phyloP scores from a whole-genome alignment of 2,329 filamentous ascomycete genomes.

The Cladosporium halotolerans region DNA sequence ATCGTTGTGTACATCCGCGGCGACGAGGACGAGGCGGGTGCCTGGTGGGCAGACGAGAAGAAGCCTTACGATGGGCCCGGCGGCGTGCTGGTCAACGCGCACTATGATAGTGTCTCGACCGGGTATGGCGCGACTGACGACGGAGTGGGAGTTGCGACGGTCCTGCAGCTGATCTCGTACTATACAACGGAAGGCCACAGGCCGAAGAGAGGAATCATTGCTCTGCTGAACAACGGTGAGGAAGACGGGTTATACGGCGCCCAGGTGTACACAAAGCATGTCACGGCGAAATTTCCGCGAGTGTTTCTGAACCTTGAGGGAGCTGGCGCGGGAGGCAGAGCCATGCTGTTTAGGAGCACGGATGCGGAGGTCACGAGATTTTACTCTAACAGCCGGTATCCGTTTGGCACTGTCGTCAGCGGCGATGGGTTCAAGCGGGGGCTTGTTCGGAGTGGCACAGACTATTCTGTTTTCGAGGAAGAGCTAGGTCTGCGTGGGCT shows the following conservation, averaged over 20 bases:
- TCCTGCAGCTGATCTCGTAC: constrained; percentile 79
- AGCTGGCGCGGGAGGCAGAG: constrained; percentile 82
- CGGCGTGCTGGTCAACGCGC: constrained; percentile 87
- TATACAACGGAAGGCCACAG: constrained; percentile 65
- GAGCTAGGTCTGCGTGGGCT: constrained; percentile 76
- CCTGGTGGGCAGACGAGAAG: constrained; percentile 60
- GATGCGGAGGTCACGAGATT: constrained; percentile 79
- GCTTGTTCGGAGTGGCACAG: constrained; percentile 76
- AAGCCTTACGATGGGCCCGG: constrained; percentile 43
- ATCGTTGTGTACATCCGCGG: constrained; percentile 88
- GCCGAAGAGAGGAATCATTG: constrained; percentile 73
- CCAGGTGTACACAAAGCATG: constrained; percentile 74
- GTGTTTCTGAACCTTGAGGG: constrained; percentile 94
- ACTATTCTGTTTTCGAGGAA: constrained; percentile 77
- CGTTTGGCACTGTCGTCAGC: constrained; percentile 76
- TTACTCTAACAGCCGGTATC: constrained; percentile 65
- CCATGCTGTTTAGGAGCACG: constrained; percentile 79
- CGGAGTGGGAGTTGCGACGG: constrained; percentile 79
- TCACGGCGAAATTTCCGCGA: constrained; percentile 70
- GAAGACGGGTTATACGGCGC: constrained; percentile 90
- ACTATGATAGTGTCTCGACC: constrained; percentile 89
- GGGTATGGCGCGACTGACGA: constrained; percentile 92
- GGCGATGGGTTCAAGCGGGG: constrained; percentile 78
- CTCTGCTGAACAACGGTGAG: constrained; percentile 90
- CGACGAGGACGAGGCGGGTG: constrained; percentile 61